Base-by-base conservation (phyloP, 2,329 filamentous ascomycete genomes). In the Phaeosphaeria sp. region DNA sequence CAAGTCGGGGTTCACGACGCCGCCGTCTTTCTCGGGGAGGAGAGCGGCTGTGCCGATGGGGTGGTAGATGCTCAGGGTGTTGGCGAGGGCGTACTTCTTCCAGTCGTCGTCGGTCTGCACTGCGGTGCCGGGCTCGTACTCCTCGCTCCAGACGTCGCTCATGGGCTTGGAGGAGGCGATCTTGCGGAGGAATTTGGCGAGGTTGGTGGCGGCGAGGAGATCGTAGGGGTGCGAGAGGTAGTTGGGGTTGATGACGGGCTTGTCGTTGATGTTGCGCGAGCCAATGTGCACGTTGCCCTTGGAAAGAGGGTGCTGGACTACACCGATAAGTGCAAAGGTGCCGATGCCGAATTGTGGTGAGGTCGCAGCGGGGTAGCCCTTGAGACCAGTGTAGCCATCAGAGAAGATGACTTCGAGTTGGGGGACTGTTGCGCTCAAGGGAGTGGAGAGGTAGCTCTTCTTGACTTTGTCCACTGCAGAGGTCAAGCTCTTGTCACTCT, bases 321-420 rank as follows among this genome's bases (percentile, higher is more conserved):
- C 68, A n/a, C 69, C 71, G 27, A 78, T 75, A 1, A 78, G 57
- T n/a, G 73, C 66, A 48, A 74, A 70, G 46, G 69, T 76, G n/a
- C 57, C 55, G n/a, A 65, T 67, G 18, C 71, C 69, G 39, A 67
- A 70, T 6, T 67, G 57, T 1, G 67, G 56, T 1, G 63, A 76
- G 48, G 61, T 77, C 15, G 52, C 57, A 2, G 61, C 59, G 1
- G 69, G 69, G 44, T 74, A 73, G 36, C 77, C 75, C 60, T 76
- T 76, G 43, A 72, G 59, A 17, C 81, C 80, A 0, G 78, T 79
- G 65, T 81, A 82, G 2, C 79, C 79, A 57, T 82, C 80, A 0
- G 78, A 78, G 62, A 82, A 79, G 55, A 81, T 79, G 36, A 81
- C 59, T 63, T 82, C 79, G 1, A 80, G 61, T 56, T 81, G 77